phyloP scores from a whole-genome alignment of 495 filamentous ascomycete species.

The Achaetomiella virescens region DNA sequence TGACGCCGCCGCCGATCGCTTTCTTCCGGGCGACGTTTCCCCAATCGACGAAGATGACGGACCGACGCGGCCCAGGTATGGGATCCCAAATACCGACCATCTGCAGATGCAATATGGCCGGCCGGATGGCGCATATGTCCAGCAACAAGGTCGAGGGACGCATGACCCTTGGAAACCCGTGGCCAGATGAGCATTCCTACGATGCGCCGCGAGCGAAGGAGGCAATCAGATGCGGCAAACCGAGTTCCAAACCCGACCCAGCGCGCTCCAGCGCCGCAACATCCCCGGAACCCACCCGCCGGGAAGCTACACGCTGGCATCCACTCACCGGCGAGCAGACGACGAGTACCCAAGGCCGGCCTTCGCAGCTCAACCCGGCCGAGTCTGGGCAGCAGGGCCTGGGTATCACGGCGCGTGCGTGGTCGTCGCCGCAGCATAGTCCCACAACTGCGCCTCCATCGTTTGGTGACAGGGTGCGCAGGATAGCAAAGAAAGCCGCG shows the following conservation, averaged over 20 bases:
- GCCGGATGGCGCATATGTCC: not conserved
- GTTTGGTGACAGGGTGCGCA: constrained; percentile 43
- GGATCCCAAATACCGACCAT: not conserved
- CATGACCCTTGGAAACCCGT: constrained; percentile 12
- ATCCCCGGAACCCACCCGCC: constrained; percentile 23
- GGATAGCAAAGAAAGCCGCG: constrained; percentile 34
- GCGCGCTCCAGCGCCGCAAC: constrained; percentile 20
- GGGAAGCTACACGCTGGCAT: constrained; percentile 39
- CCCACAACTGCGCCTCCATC: constrained; percentile 17
- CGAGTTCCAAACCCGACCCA: constrained; percentile 32
- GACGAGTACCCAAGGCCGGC: constrained; percentile 36
- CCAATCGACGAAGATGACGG: constrained; percentile 44
- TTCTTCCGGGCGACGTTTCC: constrained; percentile 40
- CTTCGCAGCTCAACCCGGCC: constrained; percentile 43
- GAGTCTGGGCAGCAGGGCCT: constrained; percentile 38
- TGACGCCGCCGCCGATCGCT: constrained; percentile 18
- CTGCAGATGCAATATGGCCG: not conserved
- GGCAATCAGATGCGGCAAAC: constrained; percentile 35
- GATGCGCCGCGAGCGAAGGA: constrained; percentile 44
- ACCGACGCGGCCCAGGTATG: not conserved
- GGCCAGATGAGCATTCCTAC: constrained; percentile 40
- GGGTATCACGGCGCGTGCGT: constrained; percentile 23
- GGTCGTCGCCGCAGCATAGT: constrained; percentile 19
- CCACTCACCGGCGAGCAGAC: constrained; percentile 47
- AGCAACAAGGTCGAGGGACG: constrained; percentile 3